These are phyloP conservation scores for Nicotiana obtusifolia DNA, from an alignment of 257 asterid genomes.

Conservation along the genomic window DNA sequence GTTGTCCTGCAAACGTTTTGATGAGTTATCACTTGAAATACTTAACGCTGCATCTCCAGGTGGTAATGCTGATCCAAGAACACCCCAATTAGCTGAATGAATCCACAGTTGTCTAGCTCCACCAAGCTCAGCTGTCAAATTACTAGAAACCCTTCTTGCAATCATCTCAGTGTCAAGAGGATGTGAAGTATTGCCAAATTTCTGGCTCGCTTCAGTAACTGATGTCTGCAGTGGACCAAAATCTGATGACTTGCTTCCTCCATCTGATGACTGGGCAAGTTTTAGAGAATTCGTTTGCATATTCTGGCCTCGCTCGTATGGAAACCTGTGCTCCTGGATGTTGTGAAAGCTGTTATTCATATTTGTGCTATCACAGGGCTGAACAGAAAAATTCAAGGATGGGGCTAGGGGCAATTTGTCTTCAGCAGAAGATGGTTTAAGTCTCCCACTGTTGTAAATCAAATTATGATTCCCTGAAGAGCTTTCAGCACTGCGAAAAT, in stretches of 20 bases:
- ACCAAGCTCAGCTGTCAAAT: slow-evolving; percentile 33
- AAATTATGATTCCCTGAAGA: slow-evolving; percentile 12
- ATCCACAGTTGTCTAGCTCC: slow-evolving; percentile 30
- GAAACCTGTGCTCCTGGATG: slow-evolving; percentile 34
- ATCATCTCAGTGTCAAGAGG: slow-evolving; percentile 34
- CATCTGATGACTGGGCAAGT: slow-evolving; percentile 31
- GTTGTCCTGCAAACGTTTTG: slow-evolving; percentile 30
- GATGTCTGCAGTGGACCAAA: slow-evolving; percentile 27
- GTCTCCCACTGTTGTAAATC: slow-evolving; percentile 3
- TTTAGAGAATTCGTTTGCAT: slow-evolving; percentile 34
- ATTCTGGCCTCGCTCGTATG: slow-evolving; percentile 25
- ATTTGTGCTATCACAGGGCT: slow-evolving; percentile 18
- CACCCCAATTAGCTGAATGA: slow-evolving; percentile 49
- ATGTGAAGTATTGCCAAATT: slow-evolving; percentile 36
- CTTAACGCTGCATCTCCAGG: slow-evolving; percentile 33
- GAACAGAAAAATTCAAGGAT: slow-evolving; percentile 29
- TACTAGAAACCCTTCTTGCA: slow-evolving; percentile 21
- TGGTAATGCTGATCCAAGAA: slow-evolving; percentile 34
- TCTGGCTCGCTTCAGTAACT: slow-evolving; percentile 34
- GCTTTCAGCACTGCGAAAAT: slow-evolving; percentile 30
- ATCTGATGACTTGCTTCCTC: slow-evolving; percentile 39
- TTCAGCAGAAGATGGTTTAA: slow-evolving; percentile 10
- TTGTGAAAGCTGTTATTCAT: slow-evolving; percentile 29
- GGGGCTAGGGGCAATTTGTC: slow-evolving; percentile 24
- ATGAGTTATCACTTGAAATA: slow-evolving; percentile 32